Evolutionary conservation across 345 rosid genomes (phyloP).

Genomic region (Sonneratia caseolaris): DNA sequence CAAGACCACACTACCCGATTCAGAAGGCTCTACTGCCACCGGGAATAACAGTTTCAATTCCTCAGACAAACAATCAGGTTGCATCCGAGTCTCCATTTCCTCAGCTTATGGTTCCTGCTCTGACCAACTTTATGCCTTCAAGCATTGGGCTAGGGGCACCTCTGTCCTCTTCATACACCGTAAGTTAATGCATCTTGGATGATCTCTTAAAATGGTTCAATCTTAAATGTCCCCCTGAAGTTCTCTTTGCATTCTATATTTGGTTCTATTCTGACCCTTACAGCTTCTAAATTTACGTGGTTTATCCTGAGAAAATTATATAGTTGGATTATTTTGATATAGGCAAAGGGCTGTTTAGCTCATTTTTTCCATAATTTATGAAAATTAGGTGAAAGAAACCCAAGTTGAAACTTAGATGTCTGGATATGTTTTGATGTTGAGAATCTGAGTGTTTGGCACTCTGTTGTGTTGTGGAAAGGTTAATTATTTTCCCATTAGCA

Average conservation of each 20-base stretch:
- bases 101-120: slow-evolving; percentile 42
- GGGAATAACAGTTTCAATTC: slow-evolving; percentile 35
- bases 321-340: background rate
- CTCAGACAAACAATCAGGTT: slow-evolving; percentile 40
- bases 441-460: background rate
- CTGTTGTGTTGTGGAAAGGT: background rate
- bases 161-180: slow-evolving; percentile 52
- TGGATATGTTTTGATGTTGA: background rate
- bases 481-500: background rate
- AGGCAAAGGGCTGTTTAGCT: background rate
- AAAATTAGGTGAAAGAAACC: background rate
- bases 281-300: background rate
- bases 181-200: slow-evolving; percentile 25
- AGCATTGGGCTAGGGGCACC: slow-evolving; percentile 48
- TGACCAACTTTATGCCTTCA: slow-evolving; percentile 38
- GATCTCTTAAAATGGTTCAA: background rate
- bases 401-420: background rate
- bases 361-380: background rate
- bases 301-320: background rate
- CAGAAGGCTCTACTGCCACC: slow-evolving; percentile 45
- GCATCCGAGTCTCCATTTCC: slow-evolving; percentile 41
- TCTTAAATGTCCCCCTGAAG: background rate
- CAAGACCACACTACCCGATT: slow-evolving; percentile 51
- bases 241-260: slow-evolving; percentile 4
- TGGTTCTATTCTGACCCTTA: background rate